These are phyloP conservation scores for Saccharum hybrid DNA, from an alignment of 202 grass and related monocot species.

Conservation along the genomic window DNA sequence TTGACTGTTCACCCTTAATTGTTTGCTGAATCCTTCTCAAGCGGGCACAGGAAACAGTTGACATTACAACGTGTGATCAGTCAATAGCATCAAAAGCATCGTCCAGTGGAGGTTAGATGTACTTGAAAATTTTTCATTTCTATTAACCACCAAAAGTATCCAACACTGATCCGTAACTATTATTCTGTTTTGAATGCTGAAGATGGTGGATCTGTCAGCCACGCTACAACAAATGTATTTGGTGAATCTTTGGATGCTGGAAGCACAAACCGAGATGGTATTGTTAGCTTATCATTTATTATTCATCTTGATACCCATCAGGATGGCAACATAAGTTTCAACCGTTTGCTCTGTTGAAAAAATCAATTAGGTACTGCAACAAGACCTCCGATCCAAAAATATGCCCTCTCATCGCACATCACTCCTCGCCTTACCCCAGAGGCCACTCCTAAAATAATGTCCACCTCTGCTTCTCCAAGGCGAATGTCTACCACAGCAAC, in stretches of 20 bases:
- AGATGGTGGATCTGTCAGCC: slow-evolving; percentile 54
- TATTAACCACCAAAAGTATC: neutral
- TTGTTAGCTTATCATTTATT: slow-evolving; percentile 18
- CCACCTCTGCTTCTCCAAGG: slow-evolving; percentile 67
- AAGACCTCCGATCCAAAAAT: slow-evolving; percentile 54
- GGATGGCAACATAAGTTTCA: neutral
- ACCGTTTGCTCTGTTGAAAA: slow-evolving; percentile 18
- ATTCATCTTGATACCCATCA: slow-evolving; percentile 2
- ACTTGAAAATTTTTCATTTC: neutral
- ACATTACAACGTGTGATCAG: slow-evolving; percentile 79
- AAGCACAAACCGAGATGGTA: slow-evolving; percentile 58
- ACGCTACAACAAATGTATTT: slow-evolving; percentile 39
- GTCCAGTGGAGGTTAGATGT: slow-evolving; percentile 57
- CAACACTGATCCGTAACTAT: neutral
- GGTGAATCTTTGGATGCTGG: slow-evolving; percentile 44
- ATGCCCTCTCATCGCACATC: slow-evolving; percentile 49
- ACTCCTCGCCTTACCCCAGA: slow-evolving; percentile 52
- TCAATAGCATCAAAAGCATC: slow-evolving; percentile 49
- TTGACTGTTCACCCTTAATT: slow-evolving; percentile 19
- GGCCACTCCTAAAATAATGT: slow-evolving; percentile 59
- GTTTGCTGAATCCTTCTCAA: slow-evolving; percentile 34
- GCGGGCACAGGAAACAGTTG: slow-evolving; percentile 62
- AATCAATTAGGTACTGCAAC: slow-evolving; percentile 49
- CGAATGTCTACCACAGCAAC: slow-evolving; percentile 69
- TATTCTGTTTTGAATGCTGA: slow-evolving; percentile 36